phyloP scores from a whole-genome alignment of 2,329 filamentous ascomycete genomes.

The Colletotrichum somersetense region DNA sequence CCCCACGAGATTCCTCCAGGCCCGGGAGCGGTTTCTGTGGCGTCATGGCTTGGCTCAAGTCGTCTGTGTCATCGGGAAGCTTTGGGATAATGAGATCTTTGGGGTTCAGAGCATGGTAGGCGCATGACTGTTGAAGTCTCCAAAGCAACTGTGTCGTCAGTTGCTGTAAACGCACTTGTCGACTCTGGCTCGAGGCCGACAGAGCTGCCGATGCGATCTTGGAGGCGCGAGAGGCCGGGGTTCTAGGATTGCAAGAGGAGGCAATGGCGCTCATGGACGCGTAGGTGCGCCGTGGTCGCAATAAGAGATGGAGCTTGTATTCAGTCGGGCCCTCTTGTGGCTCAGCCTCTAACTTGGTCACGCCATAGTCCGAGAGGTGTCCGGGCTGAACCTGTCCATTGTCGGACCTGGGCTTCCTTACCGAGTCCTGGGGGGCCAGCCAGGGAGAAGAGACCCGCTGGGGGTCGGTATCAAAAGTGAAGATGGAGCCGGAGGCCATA shows the following conservation, averaged over 20 bases:
- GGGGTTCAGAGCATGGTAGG: conserved; percentile 85
- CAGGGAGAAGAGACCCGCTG: conserved; percentile 92
- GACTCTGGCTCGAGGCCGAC: conserved; percentile 71
- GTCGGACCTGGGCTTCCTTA: conserved; percentile 48
- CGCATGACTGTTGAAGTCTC: conserved; percentile 94
- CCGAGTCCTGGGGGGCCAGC: conserved; percentile 70
- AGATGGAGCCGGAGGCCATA: conserved; percentile 96
- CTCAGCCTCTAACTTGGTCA: conserved; percentile 86
- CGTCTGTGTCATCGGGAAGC: conserved; percentile 73
- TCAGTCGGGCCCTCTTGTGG: conserved; percentile 95
- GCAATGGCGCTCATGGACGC: conserved; percentile 73
- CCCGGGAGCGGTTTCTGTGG: conserved; percentile 77
- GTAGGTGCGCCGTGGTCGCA: conserved; percentile 83
- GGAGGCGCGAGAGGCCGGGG: conserved; percentile 42
- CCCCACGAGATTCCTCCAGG: conserved; percentile 91
- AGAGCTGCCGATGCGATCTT: conserved; percentile 27
- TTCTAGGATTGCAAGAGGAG: conserved; percentile 45
- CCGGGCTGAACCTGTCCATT: conserved; percentile 52
- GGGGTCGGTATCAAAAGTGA: conserved; percentile 92
- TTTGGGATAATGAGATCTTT: conserved; percentile 81
- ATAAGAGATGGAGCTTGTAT: conserved; percentile 92
- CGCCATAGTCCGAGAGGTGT: conserved; percentile 70
- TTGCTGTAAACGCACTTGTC: conserved; percentile 88
- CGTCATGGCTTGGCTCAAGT: conserved; percentile 60
- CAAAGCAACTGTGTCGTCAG: conserved; percentile 95